Conservation (phyloP, 352 stramenopile species). For the Phytophthora nicotianae region DNA sequence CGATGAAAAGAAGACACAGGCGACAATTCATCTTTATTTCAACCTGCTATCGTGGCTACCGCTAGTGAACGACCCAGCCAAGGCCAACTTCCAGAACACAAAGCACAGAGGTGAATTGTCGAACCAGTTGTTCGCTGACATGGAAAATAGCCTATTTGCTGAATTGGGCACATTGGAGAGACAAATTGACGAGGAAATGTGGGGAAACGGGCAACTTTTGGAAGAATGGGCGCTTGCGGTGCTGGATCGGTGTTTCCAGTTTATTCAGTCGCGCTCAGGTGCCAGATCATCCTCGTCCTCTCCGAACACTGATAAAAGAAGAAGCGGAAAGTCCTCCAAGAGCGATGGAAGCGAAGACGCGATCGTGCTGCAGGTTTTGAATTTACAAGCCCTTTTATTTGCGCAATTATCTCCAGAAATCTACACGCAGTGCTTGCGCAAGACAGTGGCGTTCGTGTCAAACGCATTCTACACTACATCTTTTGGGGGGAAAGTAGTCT, state of each 20-base stretch:
- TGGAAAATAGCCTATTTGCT: constrained; percentile 52
- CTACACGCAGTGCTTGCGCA: constrained; percentile 57
- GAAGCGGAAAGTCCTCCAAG: constrained; percentile 22
- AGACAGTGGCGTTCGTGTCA: constrained; percentile 60
- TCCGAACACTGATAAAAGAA: constrained; percentile 21
- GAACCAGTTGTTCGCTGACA: constrained; percentile 43
- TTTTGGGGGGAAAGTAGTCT: constrained; percentile 68
- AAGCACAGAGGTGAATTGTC: constrained; percentile 43
- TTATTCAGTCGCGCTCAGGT: constrained; percentile 62
- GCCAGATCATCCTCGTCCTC: constrained; percentile 35
- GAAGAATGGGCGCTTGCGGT: constrained; percentile 73
- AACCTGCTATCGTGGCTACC: constrained; percentile 71
- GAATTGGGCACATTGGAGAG: constrained; percentile 32
- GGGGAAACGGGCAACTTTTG: constrained; percentile 60
- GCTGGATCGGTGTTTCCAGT: constrained; percentile 67
- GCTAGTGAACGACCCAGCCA: constrained; percentile 67
- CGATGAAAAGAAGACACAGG: constrained; percentile 76
- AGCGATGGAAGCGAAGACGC: constrained; percentile 45
- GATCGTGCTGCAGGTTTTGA: constrained; percentile 62
- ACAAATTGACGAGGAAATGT: constrained; percentile 57
- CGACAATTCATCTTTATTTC: constrained; percentile 73
- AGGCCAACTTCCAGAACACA: constrained; percentile 41
- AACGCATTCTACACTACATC: constrained; percentile 64
- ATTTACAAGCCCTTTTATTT: constrained; percentile 67
- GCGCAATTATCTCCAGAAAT: constrained; percentile 66